Evolutionary conservation across 768 basidiomycete genomes (phyloP), one percentile per base, ranked within the genome.

Genomic region (Auriscalpium microsporum): DNA sequence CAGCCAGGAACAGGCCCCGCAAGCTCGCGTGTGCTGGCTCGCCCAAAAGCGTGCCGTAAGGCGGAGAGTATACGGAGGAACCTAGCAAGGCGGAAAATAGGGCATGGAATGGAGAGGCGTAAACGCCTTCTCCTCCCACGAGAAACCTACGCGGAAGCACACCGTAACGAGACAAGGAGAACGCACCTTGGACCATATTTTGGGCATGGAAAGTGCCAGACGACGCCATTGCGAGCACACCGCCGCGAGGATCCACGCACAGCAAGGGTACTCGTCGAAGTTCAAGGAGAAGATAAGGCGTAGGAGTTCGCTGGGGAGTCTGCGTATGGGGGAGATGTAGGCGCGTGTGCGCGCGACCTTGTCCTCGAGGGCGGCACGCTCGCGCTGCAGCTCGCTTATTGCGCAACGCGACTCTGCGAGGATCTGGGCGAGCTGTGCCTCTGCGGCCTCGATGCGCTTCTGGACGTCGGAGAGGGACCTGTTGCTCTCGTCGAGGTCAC

Each of bases 181-280:
- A 59, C 69, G 52, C 56, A 87, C 87, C 76, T 86, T 89, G 48
- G 86, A 86, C 88, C 88, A 90, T 45, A 90, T 68, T 44, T 63
- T 75, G 5, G 87, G 88, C 68, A 86, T 86, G 19, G 76, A 72
- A 34, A 90, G 69, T 3, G 79, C 79, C 44, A 87, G 72, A 50
- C 76, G 72, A 52, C 88, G 74, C 88, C 88, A 90, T 14, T 77
- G 70, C 8, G 75, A 65, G 59, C 81, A 87, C 4, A 90, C 86
- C 0, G 84, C 78, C 4, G 86, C 76, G 44, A 90, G 76, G 21
- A 83, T 78, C 88, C 88, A 90, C 8, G 85, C 84, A 63, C 79
- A 82, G 63, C 83, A 84, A n/a, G 84, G 79, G 65, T 85, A 75
- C 53, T 80, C 79, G 54, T 85, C 81, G 59, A 87, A 89, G 61